phyloP scores from a whole-genome alignment of 495 filamentous ascomycete genomes.

The Aspergillus kassunensis region DNA sequence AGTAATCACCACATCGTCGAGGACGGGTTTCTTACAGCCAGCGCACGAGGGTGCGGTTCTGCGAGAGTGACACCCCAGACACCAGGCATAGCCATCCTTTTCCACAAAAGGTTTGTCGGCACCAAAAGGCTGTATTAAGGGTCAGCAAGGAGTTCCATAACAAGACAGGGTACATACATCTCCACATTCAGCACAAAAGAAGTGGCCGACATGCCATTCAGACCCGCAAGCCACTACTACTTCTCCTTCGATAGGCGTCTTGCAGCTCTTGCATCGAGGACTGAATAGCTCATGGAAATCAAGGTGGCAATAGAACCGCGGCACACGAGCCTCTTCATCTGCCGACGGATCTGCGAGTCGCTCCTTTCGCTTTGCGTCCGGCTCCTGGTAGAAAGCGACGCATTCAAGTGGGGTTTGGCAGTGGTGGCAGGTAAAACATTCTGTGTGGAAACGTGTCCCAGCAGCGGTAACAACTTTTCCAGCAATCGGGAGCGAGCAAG shows the following conservation, averaged over 20 bases:
- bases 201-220: slow-evolving; percentile 97
- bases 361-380: slow-evolving; percentile 61
- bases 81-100: slow-evolving; percentile 99
- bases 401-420: slow-evolving; percentile 88
- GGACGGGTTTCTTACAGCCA: slow-evolving; percentile 78
- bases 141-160: slow-evolving; percentile 7
- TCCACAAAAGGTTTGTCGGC: slow-evolving; percentile 84
- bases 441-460: slow-evolving; percentile 80
- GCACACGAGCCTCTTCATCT: slow-evolving; percentile 53
- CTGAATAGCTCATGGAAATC: slow-evolving; percentile 96
- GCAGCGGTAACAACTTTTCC: slow-evolving; percentile 86
- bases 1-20: slow-evolving; percentile 79
- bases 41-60: slow-evolving; percentile 83
- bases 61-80: slow-evolving; percentile 85
- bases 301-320: slow-evolving; percentile 94
- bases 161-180: slow-evolving; percentile 50
- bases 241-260: slow-evolving; percentile 97
- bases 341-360: slow-evolving; percentile 59
- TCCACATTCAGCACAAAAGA: slow-evolving; percentile 98
- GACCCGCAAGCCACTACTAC: slow-evolving; percentile 88
- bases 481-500: slow-evolving; percentile 78
- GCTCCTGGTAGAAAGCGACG: slow-evolving; percentile 93
- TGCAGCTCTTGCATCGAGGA: slow-evolving; percentile 92
- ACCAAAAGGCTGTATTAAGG: slow-evolving; percentile 61
- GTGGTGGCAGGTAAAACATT: slow-evolving; percentile 86